Conservation (phyloP, 352 stramenopile species). For the Phytophthora sp. region DNA sequence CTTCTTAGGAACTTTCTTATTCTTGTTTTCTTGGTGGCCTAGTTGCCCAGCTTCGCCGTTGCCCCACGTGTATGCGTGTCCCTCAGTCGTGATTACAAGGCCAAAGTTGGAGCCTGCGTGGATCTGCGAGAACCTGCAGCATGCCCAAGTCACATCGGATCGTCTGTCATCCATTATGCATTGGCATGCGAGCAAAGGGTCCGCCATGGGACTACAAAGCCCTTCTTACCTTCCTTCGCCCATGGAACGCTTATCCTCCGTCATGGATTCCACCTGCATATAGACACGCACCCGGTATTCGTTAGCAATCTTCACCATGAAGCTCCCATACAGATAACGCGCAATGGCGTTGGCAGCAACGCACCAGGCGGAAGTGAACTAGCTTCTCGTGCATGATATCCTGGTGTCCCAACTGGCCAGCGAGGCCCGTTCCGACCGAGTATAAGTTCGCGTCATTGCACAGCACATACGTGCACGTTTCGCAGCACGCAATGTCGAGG, state of each 20-base stretch:
- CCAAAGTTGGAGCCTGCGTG: slow-evolving; percentile 66
- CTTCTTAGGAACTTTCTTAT: slow-evolving; percentile 87
- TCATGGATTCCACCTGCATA: slow-evolving; percentile 66
- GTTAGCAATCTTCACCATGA: slow-evolving; percentile 2
- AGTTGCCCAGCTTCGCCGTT: slow-evolving; percentile 80
- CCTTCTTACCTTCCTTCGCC: slow-evolving; percentile 63
- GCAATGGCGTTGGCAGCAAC: not conserved
- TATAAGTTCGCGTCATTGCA: slow-evolving; percentile 81
- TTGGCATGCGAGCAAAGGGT: not conserved
- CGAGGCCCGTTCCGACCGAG: slow-evolving; percentile 65
- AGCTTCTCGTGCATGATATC: slow-evolving; percentile 85
- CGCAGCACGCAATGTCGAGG: slow-evolving; percentile 63
- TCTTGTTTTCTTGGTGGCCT: slow-evolving; percentile 87
- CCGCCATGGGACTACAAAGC: no score
- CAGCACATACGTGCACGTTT: slow-evolving; percentile 67
- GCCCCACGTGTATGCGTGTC: slow-evolving; percentile 83
- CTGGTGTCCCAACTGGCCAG: slow-evolving; percentile 73
- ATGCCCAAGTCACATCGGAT: not conserved
- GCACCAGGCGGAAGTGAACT: slow-evolving; percentile 74
- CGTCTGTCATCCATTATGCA: not conserved
- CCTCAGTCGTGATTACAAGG: slow-evolving; percentile 56
- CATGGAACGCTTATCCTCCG: slow-evolving; percentile 79
- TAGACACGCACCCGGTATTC: slow-evolving; percentile 8
- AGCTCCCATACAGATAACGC: not conserved
- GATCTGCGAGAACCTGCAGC: slow-evolving; percentile 60